A percentile compares a stretch with the other conserved stretches of the same genome.
Evolutionary conservation across 2,329 filamentous ascomycete genomes (phyloP).

Genomic region (Albophoma yamanashiensis): DNA sequence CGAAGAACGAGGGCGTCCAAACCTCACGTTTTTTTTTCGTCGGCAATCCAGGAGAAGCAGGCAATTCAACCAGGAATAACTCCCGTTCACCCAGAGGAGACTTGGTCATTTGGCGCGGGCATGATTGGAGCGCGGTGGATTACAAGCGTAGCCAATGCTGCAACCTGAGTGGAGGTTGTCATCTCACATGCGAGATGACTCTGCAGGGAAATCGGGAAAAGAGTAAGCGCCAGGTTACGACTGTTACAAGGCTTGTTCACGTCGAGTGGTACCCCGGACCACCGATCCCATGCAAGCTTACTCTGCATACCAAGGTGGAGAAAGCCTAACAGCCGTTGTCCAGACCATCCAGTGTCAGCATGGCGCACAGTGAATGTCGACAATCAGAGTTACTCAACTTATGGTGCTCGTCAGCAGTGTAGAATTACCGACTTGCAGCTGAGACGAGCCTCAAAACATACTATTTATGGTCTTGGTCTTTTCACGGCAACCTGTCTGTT

Average conservation of each 20-base stretch:
- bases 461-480: neutral
- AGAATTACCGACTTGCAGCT: neutral
- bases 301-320: neutral
- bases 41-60: neutral
- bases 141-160: neutral
- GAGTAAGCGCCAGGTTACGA: neutral
- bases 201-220: neutral
- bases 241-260: neutral
- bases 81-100: neutral
- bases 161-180: neutral
- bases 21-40: neutral
- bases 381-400: neutral
- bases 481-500: neutral
- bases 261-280: neutral
- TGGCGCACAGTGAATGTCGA: neutral
- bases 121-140: neutral
- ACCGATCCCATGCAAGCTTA: neutral
- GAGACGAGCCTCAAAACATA: neutral
- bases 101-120: neutral
- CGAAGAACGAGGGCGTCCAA: neutral
- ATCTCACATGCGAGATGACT: neutral
- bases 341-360: neutral
- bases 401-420: neutral
- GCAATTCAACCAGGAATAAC: neutral
- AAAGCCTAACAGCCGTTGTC: too few relatives aligned